phyloP scores from a whole-genome alignment of 2,329 filamentous ascomycete species.

The Corynespora cassiicola region DNA sequence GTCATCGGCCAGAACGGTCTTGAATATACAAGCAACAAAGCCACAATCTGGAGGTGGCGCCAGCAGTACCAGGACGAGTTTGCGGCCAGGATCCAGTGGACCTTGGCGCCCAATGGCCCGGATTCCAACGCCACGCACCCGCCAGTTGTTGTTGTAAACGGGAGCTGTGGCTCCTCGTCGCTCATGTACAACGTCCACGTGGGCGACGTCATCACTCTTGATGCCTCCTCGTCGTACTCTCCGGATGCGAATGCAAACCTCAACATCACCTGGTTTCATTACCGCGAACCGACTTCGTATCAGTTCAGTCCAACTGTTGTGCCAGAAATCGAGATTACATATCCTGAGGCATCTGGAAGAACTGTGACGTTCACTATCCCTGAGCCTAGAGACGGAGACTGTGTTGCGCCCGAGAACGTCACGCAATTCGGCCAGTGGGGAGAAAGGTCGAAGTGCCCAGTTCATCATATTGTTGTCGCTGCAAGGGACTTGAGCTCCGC shows the following conservation, averaged over 20 bases:
- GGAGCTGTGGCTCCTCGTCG: slow-evolving; percentile 32
- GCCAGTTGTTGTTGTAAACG: slow-evolving; percentile 51
- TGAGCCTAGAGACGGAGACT: slow-evolving; percentile 5
- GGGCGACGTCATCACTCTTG: slow-evolving; percentile 42
- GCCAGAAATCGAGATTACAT: slow-evolving; percentile 13
- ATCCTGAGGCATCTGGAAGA: background rate
- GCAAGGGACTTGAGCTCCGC: slow-evolving; percentile 6
- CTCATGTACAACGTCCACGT: slow-evolving; percentile 43
- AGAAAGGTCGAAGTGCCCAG: slow-evolving; percentile 10
- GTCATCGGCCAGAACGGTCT: slow-evolving; percentile 31
- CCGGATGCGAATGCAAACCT: slow-evolving; percentile 48
- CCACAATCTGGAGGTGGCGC: slow-evolving; percentile 57
- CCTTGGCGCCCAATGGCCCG: slow-evolving; percentile 14
- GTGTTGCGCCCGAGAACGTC: slow-evolving; percentile 8
- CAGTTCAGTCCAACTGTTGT: slow-evolving; percentile 48
- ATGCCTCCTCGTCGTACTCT: slow-evolving; percentile 52
- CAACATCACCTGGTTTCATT: slow-evolving; percentile 55
- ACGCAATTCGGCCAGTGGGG: slow-evolving; percentile 12
- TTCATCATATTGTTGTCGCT: slow-evolving; percentile 12
- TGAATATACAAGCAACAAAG: slow-evolving; percentile 45
- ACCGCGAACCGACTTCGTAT: slow-evolving; percentile 41
- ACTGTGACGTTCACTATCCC: slow-evolving; percentile 9
- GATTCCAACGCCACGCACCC: slow-evolving; percentile 44
- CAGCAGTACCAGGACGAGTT: slow-evolving; percentile 56
- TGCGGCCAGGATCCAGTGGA: slow-evolving; percentile 54